phyloP scores from a whole-genome alignment of 2,329 filamentous ascomycete species.

The Hirsutella thompsonii region DNA sequence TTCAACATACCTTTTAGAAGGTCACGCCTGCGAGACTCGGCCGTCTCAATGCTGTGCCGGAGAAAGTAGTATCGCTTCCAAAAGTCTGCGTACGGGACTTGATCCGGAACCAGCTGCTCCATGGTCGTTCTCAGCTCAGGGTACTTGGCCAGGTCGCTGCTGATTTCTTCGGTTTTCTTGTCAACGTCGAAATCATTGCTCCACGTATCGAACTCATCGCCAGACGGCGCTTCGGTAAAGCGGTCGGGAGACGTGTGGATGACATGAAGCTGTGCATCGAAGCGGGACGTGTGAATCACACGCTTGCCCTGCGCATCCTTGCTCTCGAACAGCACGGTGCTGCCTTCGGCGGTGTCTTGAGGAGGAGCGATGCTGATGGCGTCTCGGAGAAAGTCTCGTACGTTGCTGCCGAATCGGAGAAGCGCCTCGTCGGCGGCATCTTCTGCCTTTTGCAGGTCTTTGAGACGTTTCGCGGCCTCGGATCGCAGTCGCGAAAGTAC shows the following conservation, averaged over 20 bases:
- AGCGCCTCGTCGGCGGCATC: constrained; percentile 94
- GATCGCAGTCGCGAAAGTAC: constrained; percentile 64
- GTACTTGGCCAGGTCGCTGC: constrained; percentile 71
- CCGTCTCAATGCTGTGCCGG: constrained; percentile 81
- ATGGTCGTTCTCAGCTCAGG: constrained; percentile 75
- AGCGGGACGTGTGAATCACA: constrained; percentile 86
- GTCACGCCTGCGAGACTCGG: constrained; percentile 79
- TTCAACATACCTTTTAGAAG: constrained; percentile 63
- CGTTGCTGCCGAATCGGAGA: constrained; percentile 78
- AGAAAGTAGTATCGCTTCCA: constrained; percentile 96
- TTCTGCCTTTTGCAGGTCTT: constrained; percentile 82
- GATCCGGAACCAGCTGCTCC: constrained; percentile 91
- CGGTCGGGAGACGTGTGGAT: constrained; percentile 77
- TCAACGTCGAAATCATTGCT: constrained; percentile 65
- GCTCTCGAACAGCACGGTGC: constrained; percentile 76
- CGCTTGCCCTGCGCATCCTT: constrained; percentile 83
- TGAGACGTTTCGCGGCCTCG: constrained; percentile 72
- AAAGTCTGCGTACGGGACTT: constrained; percentile 78
- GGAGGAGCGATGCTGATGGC: constrained; percentile 81
- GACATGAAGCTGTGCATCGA: constrained; percentile 91
- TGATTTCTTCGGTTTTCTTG: constrained; percentile 72
- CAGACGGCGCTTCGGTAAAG: constrained; percentile 70
- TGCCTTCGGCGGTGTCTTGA: constrained; percentile 35
- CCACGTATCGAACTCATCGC: constrained; percentile 64
- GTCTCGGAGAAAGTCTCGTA: constrained; percentile 80